phyloP scores from a whole-genome alignment of 2,329 filamentous ascomycete species.

The Penicillium expansum region DNA sequence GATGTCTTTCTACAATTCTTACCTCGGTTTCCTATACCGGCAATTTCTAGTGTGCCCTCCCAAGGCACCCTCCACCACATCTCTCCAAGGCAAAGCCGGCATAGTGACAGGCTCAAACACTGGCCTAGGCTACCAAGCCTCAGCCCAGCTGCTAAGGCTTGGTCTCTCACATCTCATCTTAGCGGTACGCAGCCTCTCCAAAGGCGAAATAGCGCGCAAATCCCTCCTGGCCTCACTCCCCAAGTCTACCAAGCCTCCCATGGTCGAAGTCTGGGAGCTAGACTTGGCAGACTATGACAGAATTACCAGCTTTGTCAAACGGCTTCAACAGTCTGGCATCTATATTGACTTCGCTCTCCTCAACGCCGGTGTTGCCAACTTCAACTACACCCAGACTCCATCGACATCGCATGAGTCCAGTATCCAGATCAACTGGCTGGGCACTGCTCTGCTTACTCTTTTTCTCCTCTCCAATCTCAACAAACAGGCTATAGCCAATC shows the following conservation, averaged over 20 bases:
- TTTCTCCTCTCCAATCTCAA: too few relatives aligned
- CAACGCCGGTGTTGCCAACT: constrained; percentile 38
- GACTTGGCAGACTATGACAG: constrained; percentile 43
- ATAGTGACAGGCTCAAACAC: constrained; percentile 52
- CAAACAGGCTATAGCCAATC: too few relatives aligned
- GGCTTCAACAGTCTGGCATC: constrained; percentile 27
- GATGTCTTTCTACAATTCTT: constrained; percentile 5
- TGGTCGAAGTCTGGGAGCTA: constrained; percentile 48
- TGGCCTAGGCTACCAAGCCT: constrained; percentile 49
- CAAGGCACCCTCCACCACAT: constrained; percentile 27
- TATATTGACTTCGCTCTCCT: constrained; percentile 38
- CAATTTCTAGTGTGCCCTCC: constrained; percentile 43
- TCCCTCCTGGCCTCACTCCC: constrained; percentile 37
- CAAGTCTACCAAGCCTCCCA: constrained; percentile 21
- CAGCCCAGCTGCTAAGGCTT: constrained; percentile 43
- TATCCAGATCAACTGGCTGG: constrained; percentile 31
- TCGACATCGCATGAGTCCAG: constrained; percentile 17
- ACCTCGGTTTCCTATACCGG: constrained; percentile 30
- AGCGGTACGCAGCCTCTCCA: constrained; percentile 43
- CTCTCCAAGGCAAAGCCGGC: constrained; percentile 40
- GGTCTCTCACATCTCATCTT: constrained; percentile 46
- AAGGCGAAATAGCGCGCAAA: constrained; percentile 46
- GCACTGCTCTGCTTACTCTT: too few relatives aligned
- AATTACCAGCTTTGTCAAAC: constrained; percentile 37
- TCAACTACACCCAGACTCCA: constrained; percentile 10